Percentiles rank a stretch among this genome's conserved stretches.
These are phyloP conservation scores for Umbilicus rupestris DNA, from an alignment of 164 flowering plant species.

Conservation along the genomic window DNA sequence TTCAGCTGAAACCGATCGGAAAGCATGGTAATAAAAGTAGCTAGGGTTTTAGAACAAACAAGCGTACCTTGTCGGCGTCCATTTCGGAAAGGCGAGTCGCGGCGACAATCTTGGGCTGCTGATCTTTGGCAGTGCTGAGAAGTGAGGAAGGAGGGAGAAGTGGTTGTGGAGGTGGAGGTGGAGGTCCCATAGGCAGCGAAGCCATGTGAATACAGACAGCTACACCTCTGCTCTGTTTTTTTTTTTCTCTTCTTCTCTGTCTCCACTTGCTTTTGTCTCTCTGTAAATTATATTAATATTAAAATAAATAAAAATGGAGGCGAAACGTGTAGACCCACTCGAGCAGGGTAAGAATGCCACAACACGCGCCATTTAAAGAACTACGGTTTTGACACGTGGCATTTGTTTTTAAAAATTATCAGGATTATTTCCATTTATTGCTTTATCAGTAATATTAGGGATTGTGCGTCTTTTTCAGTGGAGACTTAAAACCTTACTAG, in stretches of 20 bases:
- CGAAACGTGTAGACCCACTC: too few species aligned
- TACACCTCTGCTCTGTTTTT: neutral
- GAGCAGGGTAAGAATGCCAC: too few species aligned
- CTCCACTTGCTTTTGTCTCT: conserved; percentile 11
- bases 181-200: conserved; percentile 17
- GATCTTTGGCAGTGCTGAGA: neutral
- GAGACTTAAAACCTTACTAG: too few species aligned
- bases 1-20: neutral
- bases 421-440: too few species aligned
- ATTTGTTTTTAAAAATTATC: too few species aligned
- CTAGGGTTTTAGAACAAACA: neutral
- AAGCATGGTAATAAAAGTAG: neutral
- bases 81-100: conserved; percentile 6
- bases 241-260: neutral
- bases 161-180: conserved; percentile 8
- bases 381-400: too few species aligned
- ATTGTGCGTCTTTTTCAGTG: too few species aligned
- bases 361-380: too few species aligned
- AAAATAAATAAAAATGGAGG: too few species aligned
- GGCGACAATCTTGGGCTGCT: neutral
- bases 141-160: conserved; percentile 8
- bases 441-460: too few species aligned
- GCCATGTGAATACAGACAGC: conserved; percentile 16
- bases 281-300: too few species aligned
- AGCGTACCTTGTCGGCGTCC: conserved; percentile 14